Evolutionary conservation across 1,139 yeast species (phyloP), one percentile per base, ranked within the genome.

Genomic region (Pichia sp.): DNA sequence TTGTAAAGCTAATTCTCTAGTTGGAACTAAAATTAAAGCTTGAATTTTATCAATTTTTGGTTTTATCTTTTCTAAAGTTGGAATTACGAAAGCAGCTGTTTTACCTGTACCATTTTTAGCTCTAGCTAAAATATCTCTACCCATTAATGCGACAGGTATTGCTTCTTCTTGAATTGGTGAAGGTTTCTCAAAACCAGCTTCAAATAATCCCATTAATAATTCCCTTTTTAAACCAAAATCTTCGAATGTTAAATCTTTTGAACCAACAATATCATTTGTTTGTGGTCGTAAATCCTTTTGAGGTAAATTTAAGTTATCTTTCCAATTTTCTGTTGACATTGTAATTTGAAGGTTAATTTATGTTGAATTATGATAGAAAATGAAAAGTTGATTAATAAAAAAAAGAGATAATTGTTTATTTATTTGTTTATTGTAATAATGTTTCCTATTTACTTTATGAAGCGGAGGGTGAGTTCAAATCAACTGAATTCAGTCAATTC

Each of bases 31-130:
- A 4, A 91, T 71, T 14, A 91, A 64, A 0, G 84, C 82, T 48
- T 91, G 98, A 53, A 88, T 85, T 60, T 84, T 83, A 63, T 81
- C 76, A 41, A 79, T 56, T 60, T 85, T 84, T 40, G 97, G 91
- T 64, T 89, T 85, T 49, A 81, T 62, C 59, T 76, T 77, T 53
- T 88, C 91, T 20, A 89, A 59, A 2, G 88, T 72, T 0, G 98
- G 98, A 4, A 91, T 71, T 8, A 78, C 81, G 62, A 91, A 91
- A 8, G 98, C 94, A 2, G 97, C 98, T 7, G 98, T 91, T 62
- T 91, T 91, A 54, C 98, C 98, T 1, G 98, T 91, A 52, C 98
- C 98, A 63, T 93, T 93, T 63, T 91, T 93, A 37, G 99, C 98
- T 67, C 98, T 78, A 14, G 99, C 99, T 52, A 91, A 74, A 48